Evolutionary conservation across 371 early-diverging fungal genomes (phyloP), one percentile per base, ranked within the genome.

Genomic region (Mortierella sp.): DNA sequence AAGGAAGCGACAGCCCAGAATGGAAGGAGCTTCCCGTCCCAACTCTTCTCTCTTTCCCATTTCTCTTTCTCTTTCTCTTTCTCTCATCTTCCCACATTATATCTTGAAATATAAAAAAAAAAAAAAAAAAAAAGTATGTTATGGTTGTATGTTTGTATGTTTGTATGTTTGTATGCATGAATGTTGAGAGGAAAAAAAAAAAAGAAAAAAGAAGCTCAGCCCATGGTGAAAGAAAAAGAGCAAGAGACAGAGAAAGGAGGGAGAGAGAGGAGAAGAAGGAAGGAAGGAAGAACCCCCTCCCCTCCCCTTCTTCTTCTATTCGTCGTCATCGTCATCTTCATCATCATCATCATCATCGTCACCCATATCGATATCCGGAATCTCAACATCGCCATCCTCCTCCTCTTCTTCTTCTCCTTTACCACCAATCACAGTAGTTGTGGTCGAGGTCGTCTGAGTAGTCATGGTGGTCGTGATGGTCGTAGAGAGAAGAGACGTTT

Each of bases 161-260:
- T 93, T 93, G 68, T 84, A 68, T 21, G n/a, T 0, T 19, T n/a
- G 28, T 56, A 28, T 56, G n/a, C 28, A 23, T 29, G n/a, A 2
- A 25, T 25, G 56, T 18, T n/a, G n/a, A 25, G 23, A 56, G 25
- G 14, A 28, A 56, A 23, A 37, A 28, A n/a, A 44, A 18, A 50
- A 19, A 46, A 14, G 5, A 37, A 26, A 43, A 48, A n/a, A 18
- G 21, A 37, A 60, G n/a, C n/a, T n/a, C n/a, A n/a, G n/a, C n/a
- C n/a, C n/a, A 25, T 25, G 56, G 16, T n/a, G n/a, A 25, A 16
- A 56, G 25, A 26, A 28, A 56, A 23, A 37, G 48, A n/a, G 45
- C 11, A 50, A 19, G 26, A 14, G 5, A 37, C 16, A 43, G 30
- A n/a, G 14, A 29, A 37, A 60, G n/a, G n/a, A 37, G 48, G 11